Evolutionary conservation across 257 asterid genomes (phyloP), one percentile per base, ranked within the genome.

Genomic region (Primulina huaijiensis): DNA sequence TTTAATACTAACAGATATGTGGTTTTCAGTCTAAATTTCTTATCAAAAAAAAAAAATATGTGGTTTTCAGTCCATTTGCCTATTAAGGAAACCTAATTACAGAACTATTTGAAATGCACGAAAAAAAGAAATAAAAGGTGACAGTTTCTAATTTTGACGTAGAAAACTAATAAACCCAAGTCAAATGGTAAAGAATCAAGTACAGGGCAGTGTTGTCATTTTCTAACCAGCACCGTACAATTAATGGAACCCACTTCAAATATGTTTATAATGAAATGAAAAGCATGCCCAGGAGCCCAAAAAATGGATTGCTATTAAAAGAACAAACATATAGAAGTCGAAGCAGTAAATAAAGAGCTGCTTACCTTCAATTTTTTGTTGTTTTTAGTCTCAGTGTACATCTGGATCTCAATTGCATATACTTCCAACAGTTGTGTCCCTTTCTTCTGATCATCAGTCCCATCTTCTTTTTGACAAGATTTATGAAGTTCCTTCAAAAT

Each of bases 381-480:
- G 86, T 94, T 90, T 78, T 94, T 94, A 53, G 97, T 94, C 85
- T 90, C 96, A 0, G 97, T 94, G 80, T 91, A 89, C 96, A 94
- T 91, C 82, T 94, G 99, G 77, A 94, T 91, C 87, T 94, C 99
- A 80, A 94, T 83, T 62, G 99, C 99, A 81, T 94, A 94, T 21
- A 94, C 97, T 87, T 94, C 99, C 87, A 94, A 71, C 76, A 94
- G 65, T 50, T 90, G 99, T 55, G 99, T 94, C 56, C 99, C 99
- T 77, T 94, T 94, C 89, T 91, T 94, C 86, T 90, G 97, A 81
- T 94, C 99, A 83, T 89, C 99, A 14, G 91, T 82, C 59, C 99
- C 99, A 82, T 94, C 99, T 79, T 88, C 96, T 81, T 91, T 90
- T 85, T 86, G 91, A 83, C 99, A 94, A 75, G 97, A 94, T 76